Evolutionary conservation across 345 rosid genomes (phyloP).

Genomic region (Citrus hindsii): DNA sequence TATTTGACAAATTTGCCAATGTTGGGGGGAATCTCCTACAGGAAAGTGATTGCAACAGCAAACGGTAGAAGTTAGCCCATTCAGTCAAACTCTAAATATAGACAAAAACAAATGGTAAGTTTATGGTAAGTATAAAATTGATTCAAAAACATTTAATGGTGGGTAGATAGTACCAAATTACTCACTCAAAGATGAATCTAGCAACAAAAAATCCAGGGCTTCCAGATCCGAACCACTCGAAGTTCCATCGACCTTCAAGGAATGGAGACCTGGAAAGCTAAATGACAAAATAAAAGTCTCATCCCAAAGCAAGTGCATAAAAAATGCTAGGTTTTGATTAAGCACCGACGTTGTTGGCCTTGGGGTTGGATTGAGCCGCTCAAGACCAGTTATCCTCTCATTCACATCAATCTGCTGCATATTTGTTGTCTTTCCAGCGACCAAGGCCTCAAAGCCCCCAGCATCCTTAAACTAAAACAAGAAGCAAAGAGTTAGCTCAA

Average conservation of each 20-base stretch:
- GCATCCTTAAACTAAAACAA: constrained; percentile 75
- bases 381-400: constrained; percentile 80
- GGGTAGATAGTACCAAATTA: background rate
- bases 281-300: constrained; percentile 38
- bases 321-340: constrained; percentile 11
- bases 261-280: constrained; percentile 88
- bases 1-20: constrained; percentile 61
- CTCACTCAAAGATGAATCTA: constrained; percentile 65
- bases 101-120: background rate
- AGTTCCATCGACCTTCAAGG: constrained; percentile 88
- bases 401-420: constrained; percentile 86
- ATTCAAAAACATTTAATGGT: background rate
- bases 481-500: background rate
- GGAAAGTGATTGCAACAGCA: constrained; percentile 15
- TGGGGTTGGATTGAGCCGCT: constrained; percentile 85
- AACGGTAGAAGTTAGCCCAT: background rate
- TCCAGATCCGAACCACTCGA: constrained; percentile 92
- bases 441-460: constrained; percentile 85
- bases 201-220: constrained; percentile 73
- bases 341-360: constrained; percentile 88
- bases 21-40: constrained; percentile 80
- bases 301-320: background rate
- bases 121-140: background rate
- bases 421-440: constrained; percentile 63
- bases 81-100: background rate